Evolutionary conservation across 2,329 filamentous ascomycete species (phyloP).

Genomic region (Neospermospora avenae): DNA sequence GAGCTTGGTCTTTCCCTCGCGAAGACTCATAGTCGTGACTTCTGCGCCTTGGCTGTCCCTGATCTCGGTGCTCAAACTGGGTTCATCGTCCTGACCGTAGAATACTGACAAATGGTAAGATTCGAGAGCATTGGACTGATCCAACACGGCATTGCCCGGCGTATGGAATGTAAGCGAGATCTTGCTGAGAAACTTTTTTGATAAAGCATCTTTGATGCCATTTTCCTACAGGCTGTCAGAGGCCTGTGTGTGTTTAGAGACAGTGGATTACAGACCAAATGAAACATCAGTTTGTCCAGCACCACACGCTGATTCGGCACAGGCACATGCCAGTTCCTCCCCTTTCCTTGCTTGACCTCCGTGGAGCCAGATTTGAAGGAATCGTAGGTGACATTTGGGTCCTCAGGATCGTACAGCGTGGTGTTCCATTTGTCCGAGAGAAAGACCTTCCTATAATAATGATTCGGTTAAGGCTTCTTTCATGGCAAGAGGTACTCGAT

Average conservation of each 20-base stretch:
- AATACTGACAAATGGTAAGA: background rate
- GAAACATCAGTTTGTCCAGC: background rate
- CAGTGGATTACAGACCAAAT: background rate
- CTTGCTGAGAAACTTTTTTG: background rate
- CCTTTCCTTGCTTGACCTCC: background rate
- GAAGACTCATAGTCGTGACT: background rate
- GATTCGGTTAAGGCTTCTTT: background rate
- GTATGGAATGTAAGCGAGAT: slow-evolving; percentile 1
- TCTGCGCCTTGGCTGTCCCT: background rate
- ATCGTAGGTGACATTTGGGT: background rate
- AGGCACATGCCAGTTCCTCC: background rate
- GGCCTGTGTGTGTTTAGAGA: background rate
- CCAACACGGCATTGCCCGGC: background rate
- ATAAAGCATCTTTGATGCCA: slow-evolving; percentile 4
- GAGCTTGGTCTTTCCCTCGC: background rate
- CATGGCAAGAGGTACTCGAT: background rate
- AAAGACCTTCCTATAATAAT: background rate
- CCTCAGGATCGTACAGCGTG: background rate
- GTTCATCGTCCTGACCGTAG: background rate
- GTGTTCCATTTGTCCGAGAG: background rate
- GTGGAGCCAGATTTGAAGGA: background rate
- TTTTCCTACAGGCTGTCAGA: background rate
- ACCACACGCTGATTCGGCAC: background rate
- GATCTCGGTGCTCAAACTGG: slow-evolving; percentile 1
- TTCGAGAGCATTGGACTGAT: background rate